Conservation (phyloP, 176 grass and related monocot genomes). For the Rhynchospora pubera region DNA sequence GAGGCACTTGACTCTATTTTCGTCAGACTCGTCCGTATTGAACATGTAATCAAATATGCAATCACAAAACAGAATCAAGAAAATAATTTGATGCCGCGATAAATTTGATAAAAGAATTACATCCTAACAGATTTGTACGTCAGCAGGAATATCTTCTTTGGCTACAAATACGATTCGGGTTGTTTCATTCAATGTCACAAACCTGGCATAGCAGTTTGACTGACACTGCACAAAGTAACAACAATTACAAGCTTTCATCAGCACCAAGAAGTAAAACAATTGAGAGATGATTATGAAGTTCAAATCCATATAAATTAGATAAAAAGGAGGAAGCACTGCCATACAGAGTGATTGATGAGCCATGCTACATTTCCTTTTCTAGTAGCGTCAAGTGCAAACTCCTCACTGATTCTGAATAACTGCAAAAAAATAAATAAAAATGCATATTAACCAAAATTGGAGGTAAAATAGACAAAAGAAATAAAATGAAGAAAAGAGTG, state of each 20-base stretch:
- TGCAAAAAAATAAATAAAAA: conserved; percentile 22
- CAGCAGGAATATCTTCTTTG: conserved; percentile 58
- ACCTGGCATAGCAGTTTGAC: conserved; percentile 93
- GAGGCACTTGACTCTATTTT: conserved; percentile 50
- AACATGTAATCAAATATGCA: too few species aligned
- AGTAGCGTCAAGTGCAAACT: conserved; percentile 81
- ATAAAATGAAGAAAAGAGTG: not conserved
- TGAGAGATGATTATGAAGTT: not conserved
- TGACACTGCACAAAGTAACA: conserved; percentile 55
- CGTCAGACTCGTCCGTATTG: too few species aligned
- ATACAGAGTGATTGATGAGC: conserved; percentile 90
- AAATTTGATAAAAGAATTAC: too few species aligned
- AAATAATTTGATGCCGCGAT: too few species aligned
- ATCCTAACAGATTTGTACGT: too few species aligned
- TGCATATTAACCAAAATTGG: conserved; percentile 2
- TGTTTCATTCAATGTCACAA: conserved; percentile 54
- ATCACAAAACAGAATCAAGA: too few species aligned
- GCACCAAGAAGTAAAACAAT: not conserved
- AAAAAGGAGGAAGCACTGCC: not conserved
- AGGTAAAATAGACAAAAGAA: conserved; percentile 5
- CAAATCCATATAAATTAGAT: not conserved
- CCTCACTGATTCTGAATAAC: conserved; percentile 95
- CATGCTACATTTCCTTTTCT: conserved; percentile 80
- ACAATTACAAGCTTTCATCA: conserved; percentile 6
- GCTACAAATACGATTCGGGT: conserved; percentile 78